These are phyloP conservation scores for Trichophyton mentagrophytes DNA, from an alignment of 2,329 filamentous ascomycete genomes.

Conservation along the genomic window DNA sequence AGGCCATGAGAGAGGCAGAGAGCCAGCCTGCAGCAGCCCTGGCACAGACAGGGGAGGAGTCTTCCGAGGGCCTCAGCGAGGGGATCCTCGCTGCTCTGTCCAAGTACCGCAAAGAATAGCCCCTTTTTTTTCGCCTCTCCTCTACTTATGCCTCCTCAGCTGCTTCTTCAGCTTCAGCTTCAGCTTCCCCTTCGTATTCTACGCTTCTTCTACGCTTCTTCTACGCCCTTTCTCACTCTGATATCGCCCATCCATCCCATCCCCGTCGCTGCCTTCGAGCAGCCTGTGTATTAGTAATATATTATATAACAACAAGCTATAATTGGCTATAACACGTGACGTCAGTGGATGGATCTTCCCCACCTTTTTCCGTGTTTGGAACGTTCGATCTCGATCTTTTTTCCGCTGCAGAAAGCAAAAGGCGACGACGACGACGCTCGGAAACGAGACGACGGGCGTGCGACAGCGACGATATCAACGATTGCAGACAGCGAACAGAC, in stretches of 20 bases:
- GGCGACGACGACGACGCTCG: background rate
- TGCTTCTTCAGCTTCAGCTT: background rate
- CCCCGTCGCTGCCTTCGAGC: background rate
- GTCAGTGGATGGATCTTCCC: background rate
- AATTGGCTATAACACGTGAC: background rate
- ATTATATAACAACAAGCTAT: background rate
- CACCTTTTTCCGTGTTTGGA: conserved; percentile 11
- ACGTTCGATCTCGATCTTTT: conserved; percentile 10
- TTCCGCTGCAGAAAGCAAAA: background rate
- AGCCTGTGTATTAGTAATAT: background rate
- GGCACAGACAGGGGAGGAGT: conserved; percentile 8
- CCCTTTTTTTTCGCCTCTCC: background rate
- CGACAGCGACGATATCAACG: too few relatives aligned
- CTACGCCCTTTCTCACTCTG: background rate
- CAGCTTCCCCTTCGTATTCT: background rate
- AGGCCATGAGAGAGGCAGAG: conserved; percentile 13
- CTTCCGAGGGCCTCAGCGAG: conserved; percentile 36
- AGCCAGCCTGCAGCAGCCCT: conserved; percentile 2
- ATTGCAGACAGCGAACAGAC: background rate
- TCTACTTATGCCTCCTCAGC: background rate
- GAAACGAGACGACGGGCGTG: too few relatives aligned
- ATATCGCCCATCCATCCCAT: background rate
- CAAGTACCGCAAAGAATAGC: conserved; percentile 36
- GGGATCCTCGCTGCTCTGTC: conserved; percentile 47
- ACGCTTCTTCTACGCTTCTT: background rate